These are phyloP conservation scores for Theileria annulata DNA, from an alignment of 169 alveolate species.

Conservation along the genomic window DNA sequence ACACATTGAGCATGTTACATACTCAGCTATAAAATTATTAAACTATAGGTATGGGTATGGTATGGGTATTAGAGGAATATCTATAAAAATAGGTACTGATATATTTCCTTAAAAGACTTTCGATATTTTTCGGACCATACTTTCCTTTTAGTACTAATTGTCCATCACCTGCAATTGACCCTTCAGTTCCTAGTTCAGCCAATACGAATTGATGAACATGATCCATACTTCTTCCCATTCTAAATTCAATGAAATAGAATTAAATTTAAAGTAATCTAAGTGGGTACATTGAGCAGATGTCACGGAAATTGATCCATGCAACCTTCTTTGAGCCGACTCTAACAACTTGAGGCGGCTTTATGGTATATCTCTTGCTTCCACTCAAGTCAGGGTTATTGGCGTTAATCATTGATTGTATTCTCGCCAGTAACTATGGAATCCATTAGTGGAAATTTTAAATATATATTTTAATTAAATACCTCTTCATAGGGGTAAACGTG, in stretches of 20 bases:
- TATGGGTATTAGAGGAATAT: not conserved
- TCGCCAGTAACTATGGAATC: conserved; percentile 72
- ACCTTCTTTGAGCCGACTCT: conserved; percentile 94
- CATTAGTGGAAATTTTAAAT: conserved; percentile 6
- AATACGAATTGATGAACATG: conserved; percentile 91
- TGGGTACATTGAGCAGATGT: conserved; percentile 81
- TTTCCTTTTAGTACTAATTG: conserved; percentile 91
- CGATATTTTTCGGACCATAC: conserved; percentile 91
- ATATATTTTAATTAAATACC: conserved; percentile 51
- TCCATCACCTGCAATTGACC: conserved; percentile 92
- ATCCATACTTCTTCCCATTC: conserved; percentile 90
- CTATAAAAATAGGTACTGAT: conserved; percentile 67
- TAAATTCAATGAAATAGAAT: not conserved
- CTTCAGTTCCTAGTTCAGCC: conserved; percentile 93
- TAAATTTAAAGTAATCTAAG: not conserved
- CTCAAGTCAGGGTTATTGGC: conserved; percentile 88
- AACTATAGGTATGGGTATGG: not conserved
- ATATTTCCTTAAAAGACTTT: conserved; percentile 88
- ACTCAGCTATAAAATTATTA: conserved; percentile 77
- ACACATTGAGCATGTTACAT: conserved; percentile 93
- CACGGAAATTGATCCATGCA: conserved; percentile 93
- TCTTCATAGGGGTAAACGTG: conserved; percentile 85
- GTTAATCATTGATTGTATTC: conserved; percentile 84
- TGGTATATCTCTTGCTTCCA: conserved; percentile 85
- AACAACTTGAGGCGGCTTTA: conserved; percentile 92